Evolutionary conservation across 352 stramenopile species (phyloP), one percentile per base, ranked within the genome.

Genomic region (Phytophthora meadii): DNA sequence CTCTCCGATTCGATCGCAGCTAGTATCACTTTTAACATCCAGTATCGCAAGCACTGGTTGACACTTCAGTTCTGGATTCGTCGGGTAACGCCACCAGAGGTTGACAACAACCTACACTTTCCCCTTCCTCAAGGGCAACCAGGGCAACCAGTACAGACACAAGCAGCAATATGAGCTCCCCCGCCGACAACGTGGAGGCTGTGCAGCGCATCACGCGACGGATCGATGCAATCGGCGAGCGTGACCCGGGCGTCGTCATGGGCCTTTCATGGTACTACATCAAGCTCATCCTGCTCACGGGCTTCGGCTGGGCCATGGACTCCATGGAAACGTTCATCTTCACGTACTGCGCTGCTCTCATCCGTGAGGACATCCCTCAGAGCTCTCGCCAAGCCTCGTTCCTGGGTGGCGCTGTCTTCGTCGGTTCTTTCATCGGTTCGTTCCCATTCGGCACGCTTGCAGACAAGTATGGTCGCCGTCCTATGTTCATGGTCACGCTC

Each of bases 291-390:
- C 54, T 88, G 37, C 70, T 91, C 30, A 82, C 82, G 15, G 84
- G 84, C 34, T 53, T 91, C 34, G 77, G 79, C 53, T 93, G 84
- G 84, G 84, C 84, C 48, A 87, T 93, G 65, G 77, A 93, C 62
- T 81, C 84, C 40, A 89, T 89, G 78, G 82, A 91, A 65, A 89
- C 77, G 24, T 87, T 90, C 49, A 51, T 92, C 46, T 90, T 92
- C 52, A 87, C 68, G 19, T 92, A 90, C 73, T 74, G 74, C 41
- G 54, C 60, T 10, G 14, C 12, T 15, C 65, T 85, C 52, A 86
- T 88, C 48, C 46, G 15, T 3, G 45, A 76, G 27, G 79, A 89
- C 64, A 87, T 89, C 30, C n/a, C 65, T 10, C 64, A 72, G 67
- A 77, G 68, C 41, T 27, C 57, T 9, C 60, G 67, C 22, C 64